These are phyloP conservation scores for Fusarium sp. DNA, from an alignment of 2,329 filamentous ascomycete species.

Conservation along the genomic window DNA sequence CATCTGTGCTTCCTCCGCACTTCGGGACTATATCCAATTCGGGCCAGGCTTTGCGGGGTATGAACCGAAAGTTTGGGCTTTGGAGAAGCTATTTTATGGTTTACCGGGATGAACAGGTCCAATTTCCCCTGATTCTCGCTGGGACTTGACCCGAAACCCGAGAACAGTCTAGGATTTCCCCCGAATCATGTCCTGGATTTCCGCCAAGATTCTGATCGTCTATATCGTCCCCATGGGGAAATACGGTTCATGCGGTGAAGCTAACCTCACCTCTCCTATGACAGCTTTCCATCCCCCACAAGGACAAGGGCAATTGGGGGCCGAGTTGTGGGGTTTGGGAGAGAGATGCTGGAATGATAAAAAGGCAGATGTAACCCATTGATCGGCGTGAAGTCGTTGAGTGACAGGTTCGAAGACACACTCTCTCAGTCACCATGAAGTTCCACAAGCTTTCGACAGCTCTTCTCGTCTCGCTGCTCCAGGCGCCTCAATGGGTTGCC, in stretches of 20 bases:
- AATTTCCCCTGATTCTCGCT: constrained; percentile 30
- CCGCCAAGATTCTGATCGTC: constrained; percentile 29
- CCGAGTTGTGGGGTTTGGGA: constrained; percentile 32
- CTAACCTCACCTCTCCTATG: constrained; percentile 21
- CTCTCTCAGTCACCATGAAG: constrained; percentile 34
- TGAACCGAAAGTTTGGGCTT: background rate
- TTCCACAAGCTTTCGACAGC: constrained; percentile 34
- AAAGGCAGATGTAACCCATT: constrained; percentile 18
- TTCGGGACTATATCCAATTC: constrained; percentile 24
- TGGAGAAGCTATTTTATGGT: constrained; percentile 7
- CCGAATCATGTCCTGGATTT: constrained; percentile 25
- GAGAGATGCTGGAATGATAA: constrained; percentile 19
- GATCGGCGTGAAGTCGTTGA: constrained; percentile 2
- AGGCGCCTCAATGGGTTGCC: constrained; percentile 36
- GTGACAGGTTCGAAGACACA: constrained; percentile 7
- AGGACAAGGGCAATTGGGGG: constrained; percentile 36
- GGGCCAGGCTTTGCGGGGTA: constrained; percentile 26
- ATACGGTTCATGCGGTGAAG: constrained; percentile 19
- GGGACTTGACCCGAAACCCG: constrained; percentile 36
- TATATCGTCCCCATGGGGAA: constrained; percentile 39
- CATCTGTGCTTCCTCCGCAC: constrained; percentile 19
- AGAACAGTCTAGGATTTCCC: constrained; percentile 11
- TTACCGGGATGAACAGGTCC: constrained; percentile 14
- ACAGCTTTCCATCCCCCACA: constrained; percentile 32
- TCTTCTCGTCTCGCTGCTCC: constrained; percentile 33